These are phyloP conservation scores for Penicillium hesseltinei DNA, from an alignment of 2,329 filamentous ascomycete genomes.

Conservation along the genomic window DNA sequence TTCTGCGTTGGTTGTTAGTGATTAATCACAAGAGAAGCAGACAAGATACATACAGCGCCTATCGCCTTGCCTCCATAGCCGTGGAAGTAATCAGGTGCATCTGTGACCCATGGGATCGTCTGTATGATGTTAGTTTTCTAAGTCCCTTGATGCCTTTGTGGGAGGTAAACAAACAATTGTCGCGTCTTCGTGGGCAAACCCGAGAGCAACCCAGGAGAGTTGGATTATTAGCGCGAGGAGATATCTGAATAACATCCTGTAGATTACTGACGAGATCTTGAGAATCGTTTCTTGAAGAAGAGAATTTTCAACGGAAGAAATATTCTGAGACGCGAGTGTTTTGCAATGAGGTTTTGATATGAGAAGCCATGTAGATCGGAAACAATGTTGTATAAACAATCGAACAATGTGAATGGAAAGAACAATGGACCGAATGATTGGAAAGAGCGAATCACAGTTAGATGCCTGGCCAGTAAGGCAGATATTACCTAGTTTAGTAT, in stretches of 20 bases:
- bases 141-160: too few species aligned
- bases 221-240: background rate
- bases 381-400: background rate
- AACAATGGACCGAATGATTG: background rate
- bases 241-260: background rate
- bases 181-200: background rate
- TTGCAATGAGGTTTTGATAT: background rate
- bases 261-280: background rate
- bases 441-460: background rate
- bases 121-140: background rate
- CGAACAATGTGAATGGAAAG: background rate
- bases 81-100: conserved; percentile 7
- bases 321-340: background rate
- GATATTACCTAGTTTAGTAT: too few species aligned
- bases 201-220: background rate
- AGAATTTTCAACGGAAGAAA: background rate
- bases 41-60: background rate
- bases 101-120: conserved; percentile 7
- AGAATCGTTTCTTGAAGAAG: background rate
- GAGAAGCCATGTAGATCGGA: background rate
- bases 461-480: background rate
- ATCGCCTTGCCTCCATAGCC: conserved; percentile 6
- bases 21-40: too few species aligned
- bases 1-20: background rate
- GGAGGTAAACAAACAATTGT: conserved; percentile 3